Percentiles rank a stretch among this genome's conserved stretches.
Evolutionary conservation across 2,329 filamentous ascomycete species (phyloP).

Genomic region (Tolypocladium pustulatum): DNA sequence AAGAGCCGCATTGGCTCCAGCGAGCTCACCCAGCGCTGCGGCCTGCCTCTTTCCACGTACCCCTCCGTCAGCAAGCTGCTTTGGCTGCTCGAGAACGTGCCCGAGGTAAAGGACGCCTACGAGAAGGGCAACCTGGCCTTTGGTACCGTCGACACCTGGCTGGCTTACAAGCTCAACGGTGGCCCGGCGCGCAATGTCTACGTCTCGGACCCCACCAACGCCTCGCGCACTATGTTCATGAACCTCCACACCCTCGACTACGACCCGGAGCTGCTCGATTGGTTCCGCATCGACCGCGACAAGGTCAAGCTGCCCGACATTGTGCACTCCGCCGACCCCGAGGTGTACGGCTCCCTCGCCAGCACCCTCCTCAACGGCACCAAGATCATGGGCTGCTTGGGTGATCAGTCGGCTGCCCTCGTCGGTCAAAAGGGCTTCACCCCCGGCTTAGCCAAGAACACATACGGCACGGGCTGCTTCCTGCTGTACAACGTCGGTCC

Average conservation of each 20-base stretch:
- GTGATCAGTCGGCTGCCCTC: slow-evolving; percentile 72
- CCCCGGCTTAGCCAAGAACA: slow-evolving; percentile 72
- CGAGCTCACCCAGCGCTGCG: slow-evolving; percentile 57
- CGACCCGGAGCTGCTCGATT: slow-evolving; percentile 60
- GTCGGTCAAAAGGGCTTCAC: slow-evolving; percentile 72
- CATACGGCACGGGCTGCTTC: slow-evolving; percentile 79
- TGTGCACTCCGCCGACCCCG: slow-evolving; percentile 59
- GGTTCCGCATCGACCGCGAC: slow-evolving; percentile 60
- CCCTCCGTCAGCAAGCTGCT: slow-evolving; percentile 69
- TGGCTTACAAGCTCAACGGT: slow-evolving; percentile 71
- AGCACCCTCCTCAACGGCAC: slow-evolving; percentile 53
- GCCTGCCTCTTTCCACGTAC: slow-evolving; percentile 72
- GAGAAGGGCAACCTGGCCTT: slow-evolving; percentile 63
- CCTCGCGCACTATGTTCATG: slow-evolving; percentile 83
- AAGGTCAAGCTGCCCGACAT: slow-evolving; percentile 70
- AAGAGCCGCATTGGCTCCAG: slow-evolving; percentile 57
- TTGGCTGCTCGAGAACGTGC: slow-evolving; percentile 63
- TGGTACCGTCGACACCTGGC: slow-evolving; percentile 73
- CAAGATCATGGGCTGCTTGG: slow-evolving; percentile 66
- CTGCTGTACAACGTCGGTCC: slow-evolving; percentile 73
- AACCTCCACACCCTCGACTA: slow-evolving; percentile 68
- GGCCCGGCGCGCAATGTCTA: slow-evolving; percentile 53
- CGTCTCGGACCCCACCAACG: slow-evolving; percentile 73
- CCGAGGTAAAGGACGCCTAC: slow-evolving; percentile 58
- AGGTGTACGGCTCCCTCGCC: slow-evolving; percentile 56